phyloP scores from a whole-genome alignment of 768 basidiomycete species.

The Cystobasidium tubakii region DNA sequence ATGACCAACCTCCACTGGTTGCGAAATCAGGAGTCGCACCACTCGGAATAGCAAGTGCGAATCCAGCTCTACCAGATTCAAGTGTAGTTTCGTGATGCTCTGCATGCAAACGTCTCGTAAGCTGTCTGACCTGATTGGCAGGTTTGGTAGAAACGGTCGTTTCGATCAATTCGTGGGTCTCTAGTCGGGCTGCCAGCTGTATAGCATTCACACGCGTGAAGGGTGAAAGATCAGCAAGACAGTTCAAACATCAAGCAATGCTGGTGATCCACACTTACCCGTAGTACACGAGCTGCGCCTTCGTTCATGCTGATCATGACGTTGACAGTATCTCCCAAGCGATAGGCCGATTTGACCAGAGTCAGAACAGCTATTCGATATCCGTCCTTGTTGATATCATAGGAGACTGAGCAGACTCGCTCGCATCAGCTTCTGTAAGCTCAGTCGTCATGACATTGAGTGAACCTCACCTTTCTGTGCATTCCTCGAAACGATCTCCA shows the following conservation, averaged over 20 bases:
- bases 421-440: not conserved
- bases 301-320: slow-evolving; percentile 85
- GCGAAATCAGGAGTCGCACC: slow-evolving; percentile 84
- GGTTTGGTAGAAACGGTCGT: slow-evolving; percentile 57
- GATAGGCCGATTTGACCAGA: slow-evolving; percentile 81
- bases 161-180: slow-evolving; percentile 72
- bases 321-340: slow-evolving; percentile 83
- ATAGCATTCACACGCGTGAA: no score
- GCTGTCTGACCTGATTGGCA: slow-evolving; percentile 47
- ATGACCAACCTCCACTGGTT: slow-evolving; percentile 55
- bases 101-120: slow-evolving; percentile 69
- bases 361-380: slow-evolving; percentile 82
- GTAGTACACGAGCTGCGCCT: slow-evolving; percentile 67
- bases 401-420: slow-evolving; percentile 60
- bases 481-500: slow-evolving; percentile 82
- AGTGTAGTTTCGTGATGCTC: slow-evolving; percentile 77
- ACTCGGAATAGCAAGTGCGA: slow-evolving; percentile 83
- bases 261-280: slow-evolving; percentile 55
- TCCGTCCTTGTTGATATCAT: slow-evolving; percentile 91
- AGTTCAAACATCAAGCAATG: not conserved
- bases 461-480: slow-evolving; percentile 69
- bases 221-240: not conserved
- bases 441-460: not conserved
- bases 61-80: slow-evolving; percentile 69
- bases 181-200: slow-evolving; percentile 79